Percentiles rank a stretch among this genome's conserved stretches.
Conservation (phyloP, 768 basidiomycete genomes). For the Trametopsis cervina region DNA sequence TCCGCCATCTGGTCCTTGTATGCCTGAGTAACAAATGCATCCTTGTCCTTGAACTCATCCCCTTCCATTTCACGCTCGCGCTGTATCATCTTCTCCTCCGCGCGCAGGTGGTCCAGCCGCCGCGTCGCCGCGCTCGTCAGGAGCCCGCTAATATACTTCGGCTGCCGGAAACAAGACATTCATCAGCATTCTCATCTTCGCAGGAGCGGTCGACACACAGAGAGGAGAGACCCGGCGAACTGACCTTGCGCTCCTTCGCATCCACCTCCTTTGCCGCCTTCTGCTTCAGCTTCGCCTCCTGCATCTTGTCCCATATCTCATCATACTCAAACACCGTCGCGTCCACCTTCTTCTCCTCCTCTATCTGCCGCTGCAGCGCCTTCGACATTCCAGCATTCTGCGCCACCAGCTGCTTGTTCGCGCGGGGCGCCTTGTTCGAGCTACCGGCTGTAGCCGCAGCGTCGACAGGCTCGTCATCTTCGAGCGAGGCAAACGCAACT, state of each 20-base stretch:
- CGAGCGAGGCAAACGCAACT: slow-evolving; percentile 53
- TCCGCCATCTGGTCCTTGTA: slow-evolving; percentile 97
- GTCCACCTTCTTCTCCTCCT: slow-evolving; percentile 75
- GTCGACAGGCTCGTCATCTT: slow-evolving; percentile 55
- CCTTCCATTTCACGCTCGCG: slow-evolving; percentile 90
- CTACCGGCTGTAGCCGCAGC: slow-evolving; percentile 35
- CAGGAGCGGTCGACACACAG: too few relatives aligned
- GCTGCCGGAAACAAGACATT: slow-evolving; percentile 50
- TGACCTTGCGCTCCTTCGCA: slow-evolving; percentile 69
- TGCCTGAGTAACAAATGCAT: slow-evolving; percentile 94
- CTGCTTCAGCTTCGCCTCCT: slow-evolving; percentile 69
- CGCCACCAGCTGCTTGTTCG: slow-evolving; percentile 50
- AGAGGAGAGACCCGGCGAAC: slow-evolving; percentile 22
- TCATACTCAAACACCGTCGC: slow-evolving; percentile 89
- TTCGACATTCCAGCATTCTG: slow-evolving; percentile 57
- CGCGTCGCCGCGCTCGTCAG: slow-evolving; percentile 80
- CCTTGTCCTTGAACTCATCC: slow-evolving; percentile 90
- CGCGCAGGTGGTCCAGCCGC: slow-evolving; percentile 80
- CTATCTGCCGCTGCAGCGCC: slow-evolving; percentile 64
- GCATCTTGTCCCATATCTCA: slow-evolving; percentile 94
- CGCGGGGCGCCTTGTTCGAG: slow-evolving; percentile 23
- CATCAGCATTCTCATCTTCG: too few relatives aligned
- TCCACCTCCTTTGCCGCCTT: slow-evolving; percentile 76
- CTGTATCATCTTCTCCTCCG: slow-evolving; percentile 98
- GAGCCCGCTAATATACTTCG: slow-evolving; percentile 86